Evolutionary conservation across 345 rosid genomes (phyloP), one percentile per base, ranked within the genome.

Genomic region (Eutrema japonicum): DNA sequence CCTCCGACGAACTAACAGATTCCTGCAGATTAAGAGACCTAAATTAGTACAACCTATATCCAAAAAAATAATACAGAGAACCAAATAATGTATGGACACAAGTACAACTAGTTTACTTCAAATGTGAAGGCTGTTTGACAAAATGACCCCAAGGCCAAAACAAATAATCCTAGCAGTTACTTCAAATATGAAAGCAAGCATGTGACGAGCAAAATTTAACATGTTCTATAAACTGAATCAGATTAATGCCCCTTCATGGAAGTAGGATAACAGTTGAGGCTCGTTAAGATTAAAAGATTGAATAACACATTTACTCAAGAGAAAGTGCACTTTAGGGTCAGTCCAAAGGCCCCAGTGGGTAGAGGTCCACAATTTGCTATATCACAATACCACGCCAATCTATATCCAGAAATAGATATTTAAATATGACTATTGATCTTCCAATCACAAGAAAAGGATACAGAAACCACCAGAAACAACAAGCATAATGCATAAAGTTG

Each of bases 1-100:
- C 95, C 79, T 89, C 94, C 50, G 96, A 89, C 18, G 83, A 85
- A 80, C 85, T 89, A 68, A 88, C 98, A 74, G 80, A 81, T 80
- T 81, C 87, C 98, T 92, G 83, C 78, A 74, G 16, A 45, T 46
- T 12, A 47, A 46, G 46, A 45, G 16, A 45, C 14, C 4, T 11
- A 70, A 26, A 10, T 35, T 33, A 46, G 54, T 18, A 54, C 18
- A 43, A 32, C 35, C 13, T 2, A 45, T 29, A 40, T n/a, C 32
- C 16, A 68, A 30, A 42, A 13, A 50, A 53, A 26, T 37, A 51
- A 16, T 11, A 2, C 32, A 32, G 50, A 52, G 43, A 22, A 33
- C 56, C 65, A 43, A 35, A 43, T 57, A 16, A 35, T 22, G 65
- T 56, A 43, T 11, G 14, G 42, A 56, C 45, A 68, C 42, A 55